Evolutionary conservation across 352 stramenopile genomes (phyloP).

Genomic region (Peronospora tabacina): DNA sequence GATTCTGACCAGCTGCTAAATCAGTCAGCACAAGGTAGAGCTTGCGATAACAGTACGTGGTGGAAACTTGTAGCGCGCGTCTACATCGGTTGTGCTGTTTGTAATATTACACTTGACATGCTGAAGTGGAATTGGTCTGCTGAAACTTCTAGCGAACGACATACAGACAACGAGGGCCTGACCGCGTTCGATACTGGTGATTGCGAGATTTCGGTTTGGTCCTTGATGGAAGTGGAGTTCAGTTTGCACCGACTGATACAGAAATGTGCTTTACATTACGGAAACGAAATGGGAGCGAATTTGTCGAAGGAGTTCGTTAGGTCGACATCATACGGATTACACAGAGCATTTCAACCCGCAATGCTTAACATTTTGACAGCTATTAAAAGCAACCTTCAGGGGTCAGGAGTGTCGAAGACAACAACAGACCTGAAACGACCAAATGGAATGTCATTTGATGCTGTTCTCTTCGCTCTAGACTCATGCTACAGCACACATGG

Average conservation of each 20-base stretch:
- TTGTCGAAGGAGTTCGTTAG: conserved; percentile 35
- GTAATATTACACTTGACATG: conserved; percentile 38
- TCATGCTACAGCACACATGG: conserved; percentile 22
- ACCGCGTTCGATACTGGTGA: conserved; percentile 5
- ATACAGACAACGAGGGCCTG: not conserved
- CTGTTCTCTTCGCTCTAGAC: conserved; percentile 33
- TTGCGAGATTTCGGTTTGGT: conserved; percentile 32
- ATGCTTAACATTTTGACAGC: conserved; percentile 17
- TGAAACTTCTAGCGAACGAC: conserved; percentile 1
- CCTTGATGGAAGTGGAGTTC: conserved; percentile 51
- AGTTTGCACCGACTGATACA: conserved; percentile 41
- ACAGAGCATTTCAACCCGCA: conserved; percentile 29
- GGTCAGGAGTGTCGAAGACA: not conserved
- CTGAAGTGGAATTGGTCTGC: conserved; percentile 7
- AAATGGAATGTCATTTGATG: conserved; percentile 34
- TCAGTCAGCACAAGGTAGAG: conserved; percentile 5
- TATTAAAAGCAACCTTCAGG: conserved; percentile 13
- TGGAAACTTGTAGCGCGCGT: conserved; percentile 43
- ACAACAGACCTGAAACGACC: conserved; percentile 1
- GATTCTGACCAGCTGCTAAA: conserved; percentile 21
- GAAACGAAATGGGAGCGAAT: conserved; percentile 24
- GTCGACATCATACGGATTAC: conserved; percentile 27
- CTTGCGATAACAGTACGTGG: conserved; percentile 21
- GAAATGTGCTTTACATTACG: conserved; percentile 25
- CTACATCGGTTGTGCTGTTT: conserved; percentile 43